Base-by-base conservation (phyloP, 1,139 yeast genomes). In the Zygotorulaspora mrakii region DNA sequence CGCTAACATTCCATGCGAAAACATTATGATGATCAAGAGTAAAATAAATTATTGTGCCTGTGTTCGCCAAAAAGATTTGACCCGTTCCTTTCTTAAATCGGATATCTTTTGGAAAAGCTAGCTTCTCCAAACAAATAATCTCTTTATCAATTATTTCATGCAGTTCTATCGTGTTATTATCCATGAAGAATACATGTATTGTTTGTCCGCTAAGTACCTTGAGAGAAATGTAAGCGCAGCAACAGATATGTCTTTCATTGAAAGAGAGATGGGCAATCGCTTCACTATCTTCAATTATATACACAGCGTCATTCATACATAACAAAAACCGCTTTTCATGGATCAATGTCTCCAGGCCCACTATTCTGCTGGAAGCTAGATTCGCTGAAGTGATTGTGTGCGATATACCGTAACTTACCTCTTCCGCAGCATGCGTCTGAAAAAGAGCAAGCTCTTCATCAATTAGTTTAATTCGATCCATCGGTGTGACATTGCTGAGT, bases 261-360 rank as follows among this genome's bases (percentile, higher is more conserved):
- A 30, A 35, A 24, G 11, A 16, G 14, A 13, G 29, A 5, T 23
- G 9, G 12, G 9, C 12, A 11, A 30, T 12, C 10, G 33, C n/a
- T 33, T 22, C 14, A 12, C 16, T 18, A 9, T 13, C 23, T 2
- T 31, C 17, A n/a, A 29, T 33, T n/a, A 39, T 12, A 22, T 39
- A 31, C 6, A 36, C 25, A n/a, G 28, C 43, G 3, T 31, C 26
- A 26, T 26, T 33, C 18, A 35, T 32, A 34, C 46, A 42, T 17
- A 42, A 17, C 16, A 36, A 32, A 16, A 33, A 33, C 5, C 21
- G 22, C 4, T 25, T 10, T 5, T 27, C 26, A 17, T 25, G 26
- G 20, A 17, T 17, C 17, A 42, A 18, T 17, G 13, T 14, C 9
- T 36, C 31, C 21, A 31, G 25, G 11, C 42, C 43, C 7, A 39